A percentile compares a stretch with the other conserved stretches of the same genome.
Conservation (phyloP, 164 flowering plant species). For the Nymphaea thermarum region DNA sequence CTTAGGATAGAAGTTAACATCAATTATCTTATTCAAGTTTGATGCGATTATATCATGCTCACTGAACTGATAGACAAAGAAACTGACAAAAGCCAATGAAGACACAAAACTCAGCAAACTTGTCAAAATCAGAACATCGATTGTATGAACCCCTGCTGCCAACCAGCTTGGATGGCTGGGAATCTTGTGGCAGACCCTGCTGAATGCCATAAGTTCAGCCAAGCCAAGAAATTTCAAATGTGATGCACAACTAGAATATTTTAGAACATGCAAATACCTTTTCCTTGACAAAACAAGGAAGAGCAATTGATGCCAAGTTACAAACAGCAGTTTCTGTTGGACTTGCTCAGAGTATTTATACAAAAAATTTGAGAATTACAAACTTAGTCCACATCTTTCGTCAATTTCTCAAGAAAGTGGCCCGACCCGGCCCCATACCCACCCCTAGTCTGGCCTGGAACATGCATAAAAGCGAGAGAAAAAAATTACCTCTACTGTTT, state of each 20-base stretch:
- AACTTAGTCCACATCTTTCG: too few relatives aligned
- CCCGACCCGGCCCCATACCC: too few relatives aligned
- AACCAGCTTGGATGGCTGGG: conserved; percentile 79
- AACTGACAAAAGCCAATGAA: not conserved
- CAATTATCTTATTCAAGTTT: conserved; percentile 90
- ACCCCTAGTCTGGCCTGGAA: too few relatives aligned
- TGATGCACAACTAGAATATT: not conserved
- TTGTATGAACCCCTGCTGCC: conserved; percentile 71
- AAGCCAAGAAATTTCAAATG: not conserved
- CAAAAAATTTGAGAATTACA: too few relatives aligned
- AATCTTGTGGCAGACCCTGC: conserved; percentile 62
- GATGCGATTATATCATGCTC: conserved; percentile 27
- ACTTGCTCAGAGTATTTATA: too few relatives aligned
- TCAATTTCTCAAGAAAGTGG: too few relatives aligned
- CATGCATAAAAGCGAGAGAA: too few relatives aligned
- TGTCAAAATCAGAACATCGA: conserved; percentile 89
- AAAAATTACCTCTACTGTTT: too few relatives aligned
- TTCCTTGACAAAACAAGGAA: conserved; percentile 90
- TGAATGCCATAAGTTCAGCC: not conserved
- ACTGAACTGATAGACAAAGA: not conserved
- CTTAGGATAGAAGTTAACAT: conserved; percentile 89
- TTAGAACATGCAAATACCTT: conserved; percentile 29
- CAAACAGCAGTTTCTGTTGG: conserved; percentile 99
- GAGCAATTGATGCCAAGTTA: conserved; percentile 94
- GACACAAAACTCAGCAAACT: conserved; percentile 76